These are phyloP conservation scores for Nadsonia fulvescens DNA, from an alignment of 805 yeast genomes.

Conservation along the genomic window DNA sequence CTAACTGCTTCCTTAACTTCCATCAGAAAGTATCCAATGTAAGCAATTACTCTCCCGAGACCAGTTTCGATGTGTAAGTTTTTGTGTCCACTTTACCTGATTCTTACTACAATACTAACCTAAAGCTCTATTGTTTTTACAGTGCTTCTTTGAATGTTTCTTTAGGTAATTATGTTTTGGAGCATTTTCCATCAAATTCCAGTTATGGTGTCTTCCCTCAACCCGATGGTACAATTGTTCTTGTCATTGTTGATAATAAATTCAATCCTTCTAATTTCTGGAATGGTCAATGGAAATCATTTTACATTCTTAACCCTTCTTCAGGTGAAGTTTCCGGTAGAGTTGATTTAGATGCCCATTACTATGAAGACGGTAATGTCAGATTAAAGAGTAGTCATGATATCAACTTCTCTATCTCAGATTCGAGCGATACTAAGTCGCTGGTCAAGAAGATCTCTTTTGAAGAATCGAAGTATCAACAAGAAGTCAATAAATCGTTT, in stretches of 20 bases:
- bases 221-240: slow-evolving; percentile 16
- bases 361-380: slow-evolving; percentile 92
- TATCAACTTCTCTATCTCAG: slow-evolving; percentile 9
- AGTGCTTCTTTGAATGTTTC: slow-evolving; percentile 1
- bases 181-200: slow-evolving; percentile 48
- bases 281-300: slow-evolving; percentile 78
- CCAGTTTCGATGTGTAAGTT: too few species aligned
- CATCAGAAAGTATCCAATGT: too few species aligned
- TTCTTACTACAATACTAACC: too few species aligned
- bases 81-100: too few species aligned
- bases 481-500: slow-evolving; percentile 42
- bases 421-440: slow-evolving; percentile 11
- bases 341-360: slow-evolving; percentile 62
- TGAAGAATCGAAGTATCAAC: slow-evolving; percentile 43
- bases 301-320: slow-evolving; percentile 28
- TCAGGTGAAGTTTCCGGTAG: slow-evolving; percentile 28
- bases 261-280: slow-evolving; percentile 62
- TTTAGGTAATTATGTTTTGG: slow-evolving; percentile 30
- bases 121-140: too few species aligned
- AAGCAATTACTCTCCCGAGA: too few species aligned
- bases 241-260: slow-evolving; percentile 55
- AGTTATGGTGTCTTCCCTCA: slow-evolving; percentile 27
- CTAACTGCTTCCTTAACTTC: too few species aligned
- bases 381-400: slow-evolving; percentile 36
- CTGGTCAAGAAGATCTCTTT: slow-evolving; percentile 30